These are phyloP conservation scores for Mrakia gelida DNA, from an alignment of 768 basidiomycete species.

Conservation along the genomic window DNA sequence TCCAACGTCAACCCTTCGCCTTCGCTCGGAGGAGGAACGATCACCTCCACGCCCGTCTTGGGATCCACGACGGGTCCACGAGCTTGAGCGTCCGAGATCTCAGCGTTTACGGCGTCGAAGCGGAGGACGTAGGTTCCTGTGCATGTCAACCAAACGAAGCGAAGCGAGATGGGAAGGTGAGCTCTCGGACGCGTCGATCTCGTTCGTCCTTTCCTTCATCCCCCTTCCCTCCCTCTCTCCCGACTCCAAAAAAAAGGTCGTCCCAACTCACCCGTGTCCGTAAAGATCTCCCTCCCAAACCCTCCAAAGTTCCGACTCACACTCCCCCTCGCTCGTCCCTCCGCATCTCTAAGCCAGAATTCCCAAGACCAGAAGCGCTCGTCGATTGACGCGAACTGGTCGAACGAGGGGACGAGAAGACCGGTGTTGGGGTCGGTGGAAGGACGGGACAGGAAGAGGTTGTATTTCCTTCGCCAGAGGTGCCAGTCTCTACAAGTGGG, in stretches of 20 bases:
- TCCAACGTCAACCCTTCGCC: slow-evolving; percentile 25
- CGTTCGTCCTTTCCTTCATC: too few relatives aligned
- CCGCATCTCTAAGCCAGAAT: slow-evolving; percentile 11
- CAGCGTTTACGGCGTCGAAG: slow-evolving; percentile 25
- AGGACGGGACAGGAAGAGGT: slow-evolving; percentile 20
- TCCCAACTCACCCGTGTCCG: slow-evolving; percentile 17
- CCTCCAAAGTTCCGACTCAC: slow-evolving; percentile 29
- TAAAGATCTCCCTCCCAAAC: slow-evolving; percentile 30
- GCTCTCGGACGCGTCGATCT: too few relatives aligned
- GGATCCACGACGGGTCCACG: neutral
- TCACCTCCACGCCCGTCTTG: slow-evolving; percentile 9
- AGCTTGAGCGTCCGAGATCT: slow-evolving; percentile 1
- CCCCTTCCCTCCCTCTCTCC: too few relatives aligned
- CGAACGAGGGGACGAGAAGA: neutral
- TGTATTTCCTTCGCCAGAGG: slow-evolving; percentile 29
- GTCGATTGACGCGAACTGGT: slow-evolving; percentile 29
- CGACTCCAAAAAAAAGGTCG: too few relatives aligned
- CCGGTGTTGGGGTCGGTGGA: neutral
- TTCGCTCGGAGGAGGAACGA: neutral
- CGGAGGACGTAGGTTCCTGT: slow-evolving; percentile 28
- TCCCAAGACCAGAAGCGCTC: slow-evolving; percentile 24
- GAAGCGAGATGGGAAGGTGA: neutral
- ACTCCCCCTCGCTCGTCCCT: slow-evolving; percentile 20
- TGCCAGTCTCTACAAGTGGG: slow-evolving; percentile 16
- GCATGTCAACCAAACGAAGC: neutral